Percentiles rank a stretch among this genome's conserved stretches.
phyloP scores from a whole-genome alignment of 768 basidiomycete genomes.

The Boletus rubescentipes region DNA sequence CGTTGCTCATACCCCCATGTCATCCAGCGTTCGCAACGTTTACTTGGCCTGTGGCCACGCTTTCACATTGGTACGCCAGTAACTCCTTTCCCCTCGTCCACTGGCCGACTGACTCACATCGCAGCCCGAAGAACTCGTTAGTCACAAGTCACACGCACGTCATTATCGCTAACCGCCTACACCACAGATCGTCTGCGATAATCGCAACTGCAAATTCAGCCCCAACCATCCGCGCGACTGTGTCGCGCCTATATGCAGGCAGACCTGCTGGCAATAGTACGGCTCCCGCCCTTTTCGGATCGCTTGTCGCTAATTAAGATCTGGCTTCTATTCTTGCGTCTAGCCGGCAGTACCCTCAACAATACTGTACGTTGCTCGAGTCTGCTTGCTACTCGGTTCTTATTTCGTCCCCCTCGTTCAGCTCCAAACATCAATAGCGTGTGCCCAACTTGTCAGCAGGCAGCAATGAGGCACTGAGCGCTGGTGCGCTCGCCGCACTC shows the following conservation, averaged over 20 bases:
- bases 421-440: conserved; percentile 43
- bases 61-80: conserved; percentile 39
- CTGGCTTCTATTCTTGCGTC: conserved; percentile 3
- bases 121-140: conserved; percentile 41
- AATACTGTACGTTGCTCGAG: conserved; percentile 39
- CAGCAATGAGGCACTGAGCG: conserved; percentile 25
- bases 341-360: conserved; percentile 46
- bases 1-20: background rate
- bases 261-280: conserved; percentile 51
- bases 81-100: background rate
- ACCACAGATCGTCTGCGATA: conserved; percentile 48
- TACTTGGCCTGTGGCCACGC: conserved; percentile 51
- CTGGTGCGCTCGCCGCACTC: background rate
- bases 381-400: background rate
- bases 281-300: conserved; percentile 1
- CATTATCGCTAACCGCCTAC: conserved; percentile 8
- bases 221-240: conserved; percentile 48
- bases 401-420: conserved; percentile 13
- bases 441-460: conserved; percentile 42
- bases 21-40: conserved; percentile 43
- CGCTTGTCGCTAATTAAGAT: conserved; percentile 9
- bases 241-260: conserved; percentile 41
- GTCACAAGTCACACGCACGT: background rate
- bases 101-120: conserved; percentile 8
- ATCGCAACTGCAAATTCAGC: conserved; percentile 52